These are phyloP conservation scores for Pseudogymnoascus sp. DNA, from an alignment of 2,329 filamentous ascomycete genomes.

Conservation along the genomic window DNA sequence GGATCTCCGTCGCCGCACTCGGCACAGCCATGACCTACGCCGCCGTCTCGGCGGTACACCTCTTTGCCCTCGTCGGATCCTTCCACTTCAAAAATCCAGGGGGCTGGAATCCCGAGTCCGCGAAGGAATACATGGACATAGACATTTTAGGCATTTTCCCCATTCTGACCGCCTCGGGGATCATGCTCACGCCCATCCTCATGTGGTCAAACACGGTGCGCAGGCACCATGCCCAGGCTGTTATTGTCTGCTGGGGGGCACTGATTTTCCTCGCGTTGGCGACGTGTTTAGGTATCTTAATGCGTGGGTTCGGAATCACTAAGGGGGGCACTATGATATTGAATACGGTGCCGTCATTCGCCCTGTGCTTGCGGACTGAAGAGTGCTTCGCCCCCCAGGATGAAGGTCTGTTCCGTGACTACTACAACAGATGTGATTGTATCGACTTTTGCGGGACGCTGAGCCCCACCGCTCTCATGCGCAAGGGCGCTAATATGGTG, in stretches of 20 bases:
- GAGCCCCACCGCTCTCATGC: conserved; percentile 11
- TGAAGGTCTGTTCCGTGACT: background rate
- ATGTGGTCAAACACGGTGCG: conserved; percentile 13
- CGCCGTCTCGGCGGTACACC: conserved; percentile 9
- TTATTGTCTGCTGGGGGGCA: conserved; percentile 12
- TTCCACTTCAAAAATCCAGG: background rate
- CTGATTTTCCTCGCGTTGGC: conserved; percentile 4
- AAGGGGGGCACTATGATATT: conserved; percentile 10
- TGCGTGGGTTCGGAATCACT: conserved; percentile 7
- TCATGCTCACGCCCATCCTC: conserved; percentile 14
- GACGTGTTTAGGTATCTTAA: conserved; percentile 11
- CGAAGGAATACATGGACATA: background rate
- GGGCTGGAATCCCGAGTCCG: background rate
- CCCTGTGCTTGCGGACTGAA: background rate
- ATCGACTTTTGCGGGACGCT: conserved; percentile 14
- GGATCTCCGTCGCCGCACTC: conserved; percentile 13
- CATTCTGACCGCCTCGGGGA: conserved; percentile 11
- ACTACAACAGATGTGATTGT: background rate
- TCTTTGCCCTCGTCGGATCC: conserved; percentile 6
- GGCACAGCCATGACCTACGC: conserved; percentile 13
- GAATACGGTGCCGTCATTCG: background rate
- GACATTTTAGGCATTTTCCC: conserved; percentile 12
- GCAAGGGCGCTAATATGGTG: conserved; percentile 10
- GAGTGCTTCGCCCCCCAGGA: background rate
- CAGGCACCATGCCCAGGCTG: conserved; percentile 9